Evolutionary conservation across 2,329 filamentous ascomycete species (phyloP).

Genomic region (Aspergillus uvarum): DNA sequence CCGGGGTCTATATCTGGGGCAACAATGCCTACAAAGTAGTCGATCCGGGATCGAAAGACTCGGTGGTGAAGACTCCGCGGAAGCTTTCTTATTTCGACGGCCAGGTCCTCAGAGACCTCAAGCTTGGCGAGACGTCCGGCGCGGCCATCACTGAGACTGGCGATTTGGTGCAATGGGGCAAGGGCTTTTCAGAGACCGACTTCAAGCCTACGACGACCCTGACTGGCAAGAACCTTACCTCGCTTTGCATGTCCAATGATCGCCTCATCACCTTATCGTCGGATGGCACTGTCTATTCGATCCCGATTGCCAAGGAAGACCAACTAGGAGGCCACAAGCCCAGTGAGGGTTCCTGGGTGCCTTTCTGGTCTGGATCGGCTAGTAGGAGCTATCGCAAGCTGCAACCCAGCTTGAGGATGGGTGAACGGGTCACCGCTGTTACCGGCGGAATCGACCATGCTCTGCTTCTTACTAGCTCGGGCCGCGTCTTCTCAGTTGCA

Average conservation of each 20-base stretch:
- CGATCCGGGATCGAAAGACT: constrained; percentile 76
- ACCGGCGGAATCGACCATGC: constrained; percentile 81
- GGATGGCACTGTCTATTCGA: constrained; percentile 76
- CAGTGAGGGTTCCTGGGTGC: constrained; percentile 68
- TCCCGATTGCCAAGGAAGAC: constrained; percentile 73
- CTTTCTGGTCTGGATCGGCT: constrained; percentile 65
- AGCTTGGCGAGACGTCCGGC: constrained; percentile 77
- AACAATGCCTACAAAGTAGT: constrained; percentile 83
- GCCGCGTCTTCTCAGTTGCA: constrained; percentile 85
- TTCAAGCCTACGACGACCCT: constrained; percentile 69
- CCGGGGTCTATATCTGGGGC: constrained; percentile 92
- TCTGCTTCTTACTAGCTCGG: constrained; percentile 77
- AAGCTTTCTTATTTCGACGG: constrained; percentile 81
- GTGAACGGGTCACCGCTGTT: constrained; percentile 73
- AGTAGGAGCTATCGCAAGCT: constrained; percentile 71
- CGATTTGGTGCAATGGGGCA: constrained; percentile 89
- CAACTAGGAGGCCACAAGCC: constrained; percentile 65
- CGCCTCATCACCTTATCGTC: constrained; percentile 77
- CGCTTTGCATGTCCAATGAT: constrained; percentile 75
- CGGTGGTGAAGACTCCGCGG: constrained; percentile 74
- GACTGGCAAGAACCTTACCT: constrained; percentile 74
- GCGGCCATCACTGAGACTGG: constrained; percentile 85
- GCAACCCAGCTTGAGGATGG: constrained; percentile 65
- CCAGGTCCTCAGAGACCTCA: constrained; percentile 79
- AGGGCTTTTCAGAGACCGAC: constrained; percentile 66